Evolutionary conservation across 257 asterid genomes (phyloP), one percentile per base, ranked within the genome.

Genomic region (Rubia yunnanensis): DNA sequence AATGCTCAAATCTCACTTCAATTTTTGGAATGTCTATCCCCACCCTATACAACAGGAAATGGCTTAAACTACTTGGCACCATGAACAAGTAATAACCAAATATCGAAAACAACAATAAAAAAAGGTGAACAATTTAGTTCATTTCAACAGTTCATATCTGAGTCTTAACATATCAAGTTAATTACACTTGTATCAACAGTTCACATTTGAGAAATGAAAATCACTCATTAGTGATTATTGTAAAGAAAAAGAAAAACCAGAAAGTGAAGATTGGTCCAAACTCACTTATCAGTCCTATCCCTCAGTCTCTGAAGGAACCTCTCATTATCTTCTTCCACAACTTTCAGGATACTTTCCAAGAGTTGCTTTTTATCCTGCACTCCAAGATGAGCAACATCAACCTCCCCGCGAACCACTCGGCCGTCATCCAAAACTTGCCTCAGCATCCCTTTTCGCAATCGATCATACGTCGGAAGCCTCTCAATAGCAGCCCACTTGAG

Each of bases 401-500:
- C 88, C 76, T 89, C 85, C 58, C 84, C 87, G 1, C 76, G 77
- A 22, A 85, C 85, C 49, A 80, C 76, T 54, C 80, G 81, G 6
- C 99, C 99, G 58, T 84, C 88, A 8, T 87, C 97, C 82, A 78
- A 54, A 2, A 86, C 94, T 59, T 81, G 81, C 76, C 69, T 86
- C 64, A 89, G 66, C 39, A 92, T 79, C 67, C 97, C 97, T 76
- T 83, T 89, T 77, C 95, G 79, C 65, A 87, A 72, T 3, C 97
- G 83, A 60, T 92, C 99, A 54, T 80, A 83, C 0, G 99, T 92
- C 0, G 96, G 99, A 60, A 89, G 95, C 74, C 94, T 82, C 75
- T 92, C 99, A 15, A 92, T 89, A 52, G 99, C 97, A 3, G 97
- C 97, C 99, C 99, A 92, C 79, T 76, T 81, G 4, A 92, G 88